These are phyloP conservation scores for Akanthomyces lecanii DNA, from an alignment of 2,329 filamentous ascomycete species.

Conservation along the genomic window DNA sequence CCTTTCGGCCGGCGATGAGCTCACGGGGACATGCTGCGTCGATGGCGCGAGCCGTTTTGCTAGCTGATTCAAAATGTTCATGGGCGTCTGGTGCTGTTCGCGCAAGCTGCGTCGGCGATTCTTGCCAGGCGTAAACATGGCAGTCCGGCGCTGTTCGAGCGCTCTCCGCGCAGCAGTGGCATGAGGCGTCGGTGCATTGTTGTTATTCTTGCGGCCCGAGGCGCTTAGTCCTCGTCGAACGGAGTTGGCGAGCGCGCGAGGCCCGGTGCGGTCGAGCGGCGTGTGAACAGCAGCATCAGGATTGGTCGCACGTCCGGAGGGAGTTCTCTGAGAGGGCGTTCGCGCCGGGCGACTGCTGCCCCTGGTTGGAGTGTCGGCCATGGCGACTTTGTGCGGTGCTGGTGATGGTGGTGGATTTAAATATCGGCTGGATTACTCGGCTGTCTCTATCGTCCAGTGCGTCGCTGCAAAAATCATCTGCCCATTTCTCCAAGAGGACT, in stretches of 20 bases:
- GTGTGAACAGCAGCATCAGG: constrained; percentile 35
- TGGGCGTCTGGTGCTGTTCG: constrained; percentile 52
- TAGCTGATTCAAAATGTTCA: constrained; percentile 50
- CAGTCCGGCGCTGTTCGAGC: constrained; percentile 55
- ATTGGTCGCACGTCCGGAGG: neutral
- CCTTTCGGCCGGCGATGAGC: constrained; percentile 37
- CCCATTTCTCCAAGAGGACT: neutral
- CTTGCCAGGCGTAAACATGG: constrained; percentile 57
- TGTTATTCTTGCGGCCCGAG: constrained; percentile 35
- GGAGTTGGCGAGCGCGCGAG: constrained; percentile 36
- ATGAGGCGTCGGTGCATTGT: constrained; percentile 53
- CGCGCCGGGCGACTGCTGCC: neutral
- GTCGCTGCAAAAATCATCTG: neutral
- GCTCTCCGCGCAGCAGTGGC: constrained; percentile 56
- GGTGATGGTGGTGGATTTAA: neutral
- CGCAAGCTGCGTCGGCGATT: constrained; percentile 54
- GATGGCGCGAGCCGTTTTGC: constrained; percentile 50
- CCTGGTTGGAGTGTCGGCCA: constrained; percentile 17
- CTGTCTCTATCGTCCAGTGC: neutral
- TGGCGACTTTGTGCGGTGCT: neutral
- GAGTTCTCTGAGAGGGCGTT: constrained; percentile 31
- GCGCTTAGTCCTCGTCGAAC: constrained; percentile 40
- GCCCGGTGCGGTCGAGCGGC: constrained; percentile 35
- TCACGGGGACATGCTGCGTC: constrained; percentile 41
- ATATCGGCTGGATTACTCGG: neutral